Conservation (phyloP, 2,329 filamentous ascomycete species). For the Aspergillus candidus region DNA sequence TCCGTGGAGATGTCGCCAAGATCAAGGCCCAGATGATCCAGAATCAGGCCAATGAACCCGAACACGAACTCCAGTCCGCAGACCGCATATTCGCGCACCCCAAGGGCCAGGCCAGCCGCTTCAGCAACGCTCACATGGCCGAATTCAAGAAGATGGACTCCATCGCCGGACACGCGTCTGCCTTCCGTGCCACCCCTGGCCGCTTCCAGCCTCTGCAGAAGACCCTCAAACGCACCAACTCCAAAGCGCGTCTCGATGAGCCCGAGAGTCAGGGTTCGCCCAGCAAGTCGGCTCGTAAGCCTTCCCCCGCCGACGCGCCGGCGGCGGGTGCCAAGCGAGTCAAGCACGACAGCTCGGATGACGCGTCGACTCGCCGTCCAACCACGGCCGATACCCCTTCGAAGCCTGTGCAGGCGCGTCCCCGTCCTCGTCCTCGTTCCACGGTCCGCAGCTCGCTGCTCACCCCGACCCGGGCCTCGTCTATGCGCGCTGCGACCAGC, state of each 20-base stretch:
- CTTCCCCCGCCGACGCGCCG: slow-evolving; percentile 26
- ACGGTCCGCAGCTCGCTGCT: slow-evolving; percentile 52
- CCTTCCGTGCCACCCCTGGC: slow-evolving; percentile 51
- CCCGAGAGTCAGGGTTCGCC: slow-evolving; percentile 41
- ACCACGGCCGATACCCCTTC: slow-evolving; percentile 14
- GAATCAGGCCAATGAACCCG: slow-evolving; percentile 52
- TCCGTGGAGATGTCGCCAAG: slow-evolving; percentile 64
- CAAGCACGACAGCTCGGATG: slow-evolving; percentile 62
- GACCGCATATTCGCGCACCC: slow-evolving; percentile 71
- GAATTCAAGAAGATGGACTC: slow-evolving; percentile 98
- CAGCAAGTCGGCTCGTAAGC: slow-evolving; percentile 26
- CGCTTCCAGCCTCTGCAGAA: slow-evolving; percentile 36
- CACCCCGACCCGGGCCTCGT: slow-evolving; percentile 73
- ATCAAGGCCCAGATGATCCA: slow-evolving; percentile 64
- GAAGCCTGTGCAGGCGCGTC: slow-evolving; percentile 1
- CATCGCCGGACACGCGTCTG: slow-evolving; percentile 78
- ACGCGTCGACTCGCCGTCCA: slow-evolving; percentile 57
- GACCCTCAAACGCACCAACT: slow-evolving; percentile 48
- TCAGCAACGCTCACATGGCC: slow-evolving; percentile 77
- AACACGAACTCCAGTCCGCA: slow-evolving; percentile 36
- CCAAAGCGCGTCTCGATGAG: slow-evolving; percentile 62
- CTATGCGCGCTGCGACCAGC: slow-evolving; percentile 51
- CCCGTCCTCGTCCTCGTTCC: slow-evolving; percentile 37
- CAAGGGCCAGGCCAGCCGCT: slow-evolving; percentile 71
- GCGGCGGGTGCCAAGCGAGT: slow-evolving; percentile 60